phyloP scores from a whole-genome alignment of 495 filamentous ascomycete species.

The Parmelia sp. region DNA sequence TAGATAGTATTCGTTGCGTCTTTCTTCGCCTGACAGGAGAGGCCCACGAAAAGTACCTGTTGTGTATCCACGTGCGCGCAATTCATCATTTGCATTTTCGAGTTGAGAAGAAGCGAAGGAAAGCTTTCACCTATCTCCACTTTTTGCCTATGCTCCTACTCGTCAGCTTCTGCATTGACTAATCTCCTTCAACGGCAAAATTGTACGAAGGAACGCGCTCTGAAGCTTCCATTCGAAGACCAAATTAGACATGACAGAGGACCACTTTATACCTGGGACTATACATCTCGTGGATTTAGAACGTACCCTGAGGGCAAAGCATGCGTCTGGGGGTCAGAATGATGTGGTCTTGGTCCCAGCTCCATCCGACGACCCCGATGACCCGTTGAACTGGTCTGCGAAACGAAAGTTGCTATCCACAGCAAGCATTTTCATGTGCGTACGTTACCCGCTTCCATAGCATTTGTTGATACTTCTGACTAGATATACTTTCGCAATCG shows the following conservation, averaged over 20 bases:
- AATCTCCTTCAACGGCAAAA: too few relatives aligned
- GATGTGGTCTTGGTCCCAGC: conserved; percentile 56
- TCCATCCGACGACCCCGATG: conserved; percentile 52
- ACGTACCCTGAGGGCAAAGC: conserved; percentile 40
- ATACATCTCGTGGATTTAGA: conserved; percentile 50
- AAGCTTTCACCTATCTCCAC: too few relatives aligned
- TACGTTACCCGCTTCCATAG: conserved; percentile 24
- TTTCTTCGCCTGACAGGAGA: too few relatives aligned
- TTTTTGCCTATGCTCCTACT: too few relatives aligned
- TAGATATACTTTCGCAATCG: conserved; percentile 54
- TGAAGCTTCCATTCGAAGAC: background rate
- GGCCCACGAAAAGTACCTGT: too few relatives aligned
- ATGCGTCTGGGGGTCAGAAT: conserved; percentile 35
- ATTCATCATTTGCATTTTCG: too few relatives aligned
- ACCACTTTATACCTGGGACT: conserved; percentile 45
- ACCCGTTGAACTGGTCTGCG: conserved; percentile 57
- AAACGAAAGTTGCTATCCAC: conserved; percentile 50
- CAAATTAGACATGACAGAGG: background rate
- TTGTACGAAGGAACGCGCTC: background rate
- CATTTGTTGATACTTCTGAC: background rate
- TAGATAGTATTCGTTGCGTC: too few relatives aligned
- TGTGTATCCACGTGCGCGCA: too few relatives aligned
- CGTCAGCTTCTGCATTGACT: background rate
- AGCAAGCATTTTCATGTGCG: conserved; percentile 41
- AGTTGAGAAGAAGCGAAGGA: too few relatives aligned